Evolutionary conservation across 352 stramenopile species (phyloP), one percentile per base, ranked within the genome.

Genomic region (Globisporangium megalacanthum): DNA sequence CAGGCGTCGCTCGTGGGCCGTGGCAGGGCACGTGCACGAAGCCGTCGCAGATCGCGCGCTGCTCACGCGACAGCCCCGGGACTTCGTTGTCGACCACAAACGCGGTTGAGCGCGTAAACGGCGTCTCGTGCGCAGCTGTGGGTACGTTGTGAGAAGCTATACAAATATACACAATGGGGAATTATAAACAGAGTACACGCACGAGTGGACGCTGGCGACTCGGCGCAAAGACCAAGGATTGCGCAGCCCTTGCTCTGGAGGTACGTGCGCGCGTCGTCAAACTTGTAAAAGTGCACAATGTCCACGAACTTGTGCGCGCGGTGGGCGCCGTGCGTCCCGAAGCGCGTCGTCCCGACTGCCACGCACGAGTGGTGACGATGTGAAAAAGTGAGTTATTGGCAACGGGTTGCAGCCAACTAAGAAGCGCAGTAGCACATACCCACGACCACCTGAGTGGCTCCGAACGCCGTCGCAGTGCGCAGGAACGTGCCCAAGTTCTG

Each of bases 81-180:
- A 76, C 75, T 68, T 92, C 82, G 57, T 92, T 92, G 65, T 83
- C 77, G 44, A 92, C 66, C 54, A 92, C 76, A 42, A 92, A 92
- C 45, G 82, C 82, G 19, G 70, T 88, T 22, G 73, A 79, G 31
- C 75, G 73, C 22, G 62, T 36, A 57, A 83, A 89, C 0, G 69
- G 58, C n/a, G 63, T 70, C 37, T 68, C 48, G 53, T 91, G 78
- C 0, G 73, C 68, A 36, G 60, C 81, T 90, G 48, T 6, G 25
- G n/a, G 31, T 9, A 2, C 49, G 5, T 29, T 29, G 25, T 29
- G 25, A 29, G 25, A 4, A 29, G 25, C 25, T 29, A 29, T 29
- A 29, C 25, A 29, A 4, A 29, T 4, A 29, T 29, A 29, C 25
- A 29, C 25, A 4, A 29, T 29, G 25, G 25, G 4, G 25, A 29